These are phyloP conservation scores for Friedmanniomyces endolithicus DNA, from an alignment of 495 filamentous ascomycete genomes.

Conservation along the genomic window DNA sequence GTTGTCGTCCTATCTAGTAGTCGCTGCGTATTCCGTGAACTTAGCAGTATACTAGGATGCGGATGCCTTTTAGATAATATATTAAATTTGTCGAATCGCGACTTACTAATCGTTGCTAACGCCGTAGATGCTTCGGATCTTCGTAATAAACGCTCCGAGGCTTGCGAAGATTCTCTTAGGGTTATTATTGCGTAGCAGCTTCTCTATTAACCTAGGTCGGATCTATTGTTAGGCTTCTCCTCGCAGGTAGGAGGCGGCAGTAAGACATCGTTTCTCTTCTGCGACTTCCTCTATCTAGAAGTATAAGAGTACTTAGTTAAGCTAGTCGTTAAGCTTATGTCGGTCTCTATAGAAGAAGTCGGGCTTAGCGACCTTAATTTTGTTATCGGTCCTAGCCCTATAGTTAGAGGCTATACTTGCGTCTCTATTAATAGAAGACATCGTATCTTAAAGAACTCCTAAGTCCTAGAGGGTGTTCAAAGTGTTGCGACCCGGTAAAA, in stretches of 20 bases:
- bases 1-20: not conserved
- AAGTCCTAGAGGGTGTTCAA: constrained; percentile 3
- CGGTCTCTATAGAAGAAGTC: constrained; percentile 1
- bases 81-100: not conserved
- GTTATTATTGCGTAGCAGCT: not conserved
- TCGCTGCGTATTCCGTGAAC: constrained; percentile 1
- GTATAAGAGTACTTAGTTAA: constrained; percentile 1
- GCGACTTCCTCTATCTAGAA: not conserved
- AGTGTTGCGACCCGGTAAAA: constrained; percentile 1
- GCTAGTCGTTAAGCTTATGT: constrained; percentile 2
- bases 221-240: not conserved
- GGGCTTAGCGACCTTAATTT: not conserved
- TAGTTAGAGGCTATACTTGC: not conserved
- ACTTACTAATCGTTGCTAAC: constrained; percentile 7
- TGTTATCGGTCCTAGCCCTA: not conserved
- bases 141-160: not conserved
- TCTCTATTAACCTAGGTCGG: not conserved
- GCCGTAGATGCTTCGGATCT: not conserved
- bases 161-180: not conserved
- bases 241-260: not conserved
- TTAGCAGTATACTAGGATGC: constrained; percentile 10
- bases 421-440: not conserved
- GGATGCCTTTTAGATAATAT: constrained; percentile 1
- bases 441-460: not conserved
- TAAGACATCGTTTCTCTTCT: not conserved